These are phyloP conservation scores for Vitis hybrid DNA, from an alignment of 177 flowering plant genomes.

Conservation along the genomic window DNA sequence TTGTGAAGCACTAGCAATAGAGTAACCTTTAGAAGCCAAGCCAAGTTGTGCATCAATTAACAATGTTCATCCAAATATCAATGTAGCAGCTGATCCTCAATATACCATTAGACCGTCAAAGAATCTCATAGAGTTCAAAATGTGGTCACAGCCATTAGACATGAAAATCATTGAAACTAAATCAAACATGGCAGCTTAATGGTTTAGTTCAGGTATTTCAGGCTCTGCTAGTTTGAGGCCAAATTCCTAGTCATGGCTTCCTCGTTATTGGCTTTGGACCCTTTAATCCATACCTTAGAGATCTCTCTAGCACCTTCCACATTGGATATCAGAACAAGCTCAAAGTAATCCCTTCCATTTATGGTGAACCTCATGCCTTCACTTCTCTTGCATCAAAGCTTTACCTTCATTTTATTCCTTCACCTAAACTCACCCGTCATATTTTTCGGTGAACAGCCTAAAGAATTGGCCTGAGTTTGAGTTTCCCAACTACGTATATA, in stretches of 20 bases:
- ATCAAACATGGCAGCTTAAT: background rate
- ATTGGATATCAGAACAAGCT: conserved; percentile 43
- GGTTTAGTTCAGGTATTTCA: conserved; percentile 25
- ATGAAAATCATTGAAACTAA: background rate
- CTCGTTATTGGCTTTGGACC: conserved; percentile 37
- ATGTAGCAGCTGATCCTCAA: no score
- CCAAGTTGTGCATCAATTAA: no score
- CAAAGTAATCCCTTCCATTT: conserved; percentile 43
- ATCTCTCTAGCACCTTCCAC: conserved; percentile 52
- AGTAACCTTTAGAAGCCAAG: no score
- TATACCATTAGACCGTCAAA: no score
- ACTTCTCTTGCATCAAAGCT: conserved; percentile 28
- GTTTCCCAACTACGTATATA: no score
- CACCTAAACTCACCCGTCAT: no score
- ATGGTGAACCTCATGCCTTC: conserved; percentile 51
- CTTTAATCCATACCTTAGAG: conserved; percentile 36
- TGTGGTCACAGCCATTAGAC: conserved; percentile 8
- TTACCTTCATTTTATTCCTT: no score
- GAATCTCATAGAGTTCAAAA: conserved; percentile 15
- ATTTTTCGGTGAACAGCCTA: no score
- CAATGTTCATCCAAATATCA: no score
- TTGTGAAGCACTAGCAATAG: no score
- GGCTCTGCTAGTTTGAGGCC: conserved; percentile 54
- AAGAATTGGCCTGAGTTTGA: no score
- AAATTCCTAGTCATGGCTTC: conserved; percentile 45